Evolutionary conservation across 2,329 filamentous ascomycete species (phyloP).

Genomic region (Fusarium globosum): DNA sequence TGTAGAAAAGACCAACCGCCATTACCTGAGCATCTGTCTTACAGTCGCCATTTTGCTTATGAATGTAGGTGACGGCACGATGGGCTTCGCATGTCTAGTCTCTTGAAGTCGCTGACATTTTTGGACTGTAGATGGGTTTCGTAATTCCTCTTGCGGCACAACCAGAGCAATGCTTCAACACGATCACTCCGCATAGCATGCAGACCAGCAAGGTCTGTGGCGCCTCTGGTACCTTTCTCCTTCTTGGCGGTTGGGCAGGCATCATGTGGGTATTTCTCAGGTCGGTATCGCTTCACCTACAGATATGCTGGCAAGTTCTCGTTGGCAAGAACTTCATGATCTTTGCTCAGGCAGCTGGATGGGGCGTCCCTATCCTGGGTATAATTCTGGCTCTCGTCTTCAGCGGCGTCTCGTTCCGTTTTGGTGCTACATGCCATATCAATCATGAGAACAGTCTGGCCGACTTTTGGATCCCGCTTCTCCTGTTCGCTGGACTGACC

Average conservation of each 20-base stretch:
- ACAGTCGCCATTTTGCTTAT: constrained; percentile 80
- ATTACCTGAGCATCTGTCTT: constrained; percentile 92
- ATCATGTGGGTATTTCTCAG: constrained; percentile 93
- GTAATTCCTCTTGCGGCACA: constrained; percentile 84
- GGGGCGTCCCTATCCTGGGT: constrained; percentile 83
- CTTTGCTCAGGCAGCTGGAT: constrained; percentile 81
- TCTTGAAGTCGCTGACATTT: constrained; percentile 31
- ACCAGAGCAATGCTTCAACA: constrained; percentile 85
- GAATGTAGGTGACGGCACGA: constrained; percentile 70
- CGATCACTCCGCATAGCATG: constrained; percentile 96
- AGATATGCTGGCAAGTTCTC: constrained; percentile 97
- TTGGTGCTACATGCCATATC: constrained; percentile 92
- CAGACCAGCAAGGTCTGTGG: constrained; percentile 83
- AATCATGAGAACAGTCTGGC: constrained; percentile 87
- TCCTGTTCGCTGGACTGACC: constrained; percentile 80
- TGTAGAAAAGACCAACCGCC: constrained; percentile 87
- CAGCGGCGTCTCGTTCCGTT: constrained; percentile 94
- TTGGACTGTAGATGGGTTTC: constrained; percentile 76
- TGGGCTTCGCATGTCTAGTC: neutral
- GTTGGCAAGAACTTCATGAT: constrained; percentile 93
- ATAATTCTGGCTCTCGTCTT: constrained; percentile 81
- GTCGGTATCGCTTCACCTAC: constrained; percentile 90
- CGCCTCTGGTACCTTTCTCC: constrained; percentile 85
- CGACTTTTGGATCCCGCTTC: constrained; percentile 89
- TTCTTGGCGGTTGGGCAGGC: constrained; percentile 86